phyloP scores from a whole-genome alignment of 345 rosid species.

The Arabidopsis suecica region DNA sequence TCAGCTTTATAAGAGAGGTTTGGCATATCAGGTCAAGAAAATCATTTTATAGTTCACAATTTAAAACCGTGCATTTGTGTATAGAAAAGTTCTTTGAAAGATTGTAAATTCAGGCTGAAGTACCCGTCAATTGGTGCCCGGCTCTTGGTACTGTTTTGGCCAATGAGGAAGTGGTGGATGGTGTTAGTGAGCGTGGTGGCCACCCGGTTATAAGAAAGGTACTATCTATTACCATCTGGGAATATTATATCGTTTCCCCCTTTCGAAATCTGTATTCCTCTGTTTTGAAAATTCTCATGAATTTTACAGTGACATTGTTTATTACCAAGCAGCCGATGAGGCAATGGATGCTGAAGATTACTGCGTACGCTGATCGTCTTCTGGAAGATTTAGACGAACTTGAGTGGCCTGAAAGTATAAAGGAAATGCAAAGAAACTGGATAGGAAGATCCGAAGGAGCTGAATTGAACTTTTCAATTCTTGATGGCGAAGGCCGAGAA shows the following conservation, averaged over 20 bases:
- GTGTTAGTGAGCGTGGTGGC: constrained; percentile 96
- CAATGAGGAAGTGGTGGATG: constrained; percentile 97
- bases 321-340: constrained; percentile 99
- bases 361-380: constrained; percentile 92
- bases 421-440: constrained; percentile 98
- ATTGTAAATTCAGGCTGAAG: constrained; percentile 77
- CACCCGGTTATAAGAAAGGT: constrained; percentile 98
- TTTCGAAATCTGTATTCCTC: constrained; percentile 42
- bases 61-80: constrained; percentile 23
- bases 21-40: constrained; percentile 85
- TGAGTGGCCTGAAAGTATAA: constrained; percentile 92
- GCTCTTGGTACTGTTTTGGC: constrained; percentile 99
- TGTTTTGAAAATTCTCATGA: constrained; percentile 64
- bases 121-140: constrained; percentile 98
- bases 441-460: constrained; percentile 95
- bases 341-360: constrained; percentile 98
- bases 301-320: constrained; percentile 96
- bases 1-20: constrained; percentile 90
- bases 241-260: background rate
- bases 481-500: constrained; percentile 60
- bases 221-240: constrained; percentile 26
- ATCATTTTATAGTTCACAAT: constrained; percentile 28
- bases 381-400: constrained; percentile 90
- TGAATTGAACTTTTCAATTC: constrained; percentile 67
- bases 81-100: constrained; percentile 31